Percentiles rank a stretch among this genome's conserved stretches.
phyloP scores from a whole-genome alignment of 805 yeast species.

The Ogataea nonfermentans region DNA sequence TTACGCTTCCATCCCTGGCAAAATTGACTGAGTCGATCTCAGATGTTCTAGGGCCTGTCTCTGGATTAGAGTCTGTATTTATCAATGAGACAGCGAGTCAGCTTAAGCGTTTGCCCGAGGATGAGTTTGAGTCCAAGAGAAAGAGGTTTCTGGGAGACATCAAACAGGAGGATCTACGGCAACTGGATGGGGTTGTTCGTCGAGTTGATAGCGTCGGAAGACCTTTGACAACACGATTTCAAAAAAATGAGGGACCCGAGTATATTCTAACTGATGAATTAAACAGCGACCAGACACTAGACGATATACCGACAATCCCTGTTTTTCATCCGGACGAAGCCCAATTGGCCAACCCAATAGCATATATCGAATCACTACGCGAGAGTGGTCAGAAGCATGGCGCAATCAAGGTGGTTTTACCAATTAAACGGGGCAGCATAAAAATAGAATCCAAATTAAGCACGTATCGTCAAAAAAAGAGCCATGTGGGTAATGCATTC shows the following conservation, averaged over 20 bases:
- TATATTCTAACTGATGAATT: not conserved
- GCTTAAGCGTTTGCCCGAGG: not conserved
- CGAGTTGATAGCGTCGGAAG: not conserved
- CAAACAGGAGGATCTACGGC: slow-evolving; percentile 6
- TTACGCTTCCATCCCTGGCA: slow-evolving; percentile 10
- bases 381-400: slow-evolving; percentile 61
- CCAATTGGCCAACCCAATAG: slow-evolving; percentile 63
- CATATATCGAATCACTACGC: slow-evolving; percentile 54
- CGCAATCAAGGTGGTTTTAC: slow-evolving; percentile 72
- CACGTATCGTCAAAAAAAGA: slow-evolving; percentile 3
- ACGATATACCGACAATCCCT: slow-evolving; percentile 42
- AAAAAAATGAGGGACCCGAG: not conserved
- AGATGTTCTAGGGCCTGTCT: slow-evolving; percentile 1
- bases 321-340: slow-evolving; percentile 50
- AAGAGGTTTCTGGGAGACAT: not conserved
- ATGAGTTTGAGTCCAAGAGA: not conserved
- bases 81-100: not conserved
- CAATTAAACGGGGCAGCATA: slow-evolving; percentile 27
- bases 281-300: not conserved
- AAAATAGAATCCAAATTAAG: not conserved
- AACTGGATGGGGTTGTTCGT: not conserved
- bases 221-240: slow-evolving; percentile 2
- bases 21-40: slow-evolving; percentile 10
- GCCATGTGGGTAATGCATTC: not conserved
- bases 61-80: not conserved